Evolutionary conservation across 768 basidiomycete genomes (phyloP).

Genomic region (Termitomyces sp.): DNA sequence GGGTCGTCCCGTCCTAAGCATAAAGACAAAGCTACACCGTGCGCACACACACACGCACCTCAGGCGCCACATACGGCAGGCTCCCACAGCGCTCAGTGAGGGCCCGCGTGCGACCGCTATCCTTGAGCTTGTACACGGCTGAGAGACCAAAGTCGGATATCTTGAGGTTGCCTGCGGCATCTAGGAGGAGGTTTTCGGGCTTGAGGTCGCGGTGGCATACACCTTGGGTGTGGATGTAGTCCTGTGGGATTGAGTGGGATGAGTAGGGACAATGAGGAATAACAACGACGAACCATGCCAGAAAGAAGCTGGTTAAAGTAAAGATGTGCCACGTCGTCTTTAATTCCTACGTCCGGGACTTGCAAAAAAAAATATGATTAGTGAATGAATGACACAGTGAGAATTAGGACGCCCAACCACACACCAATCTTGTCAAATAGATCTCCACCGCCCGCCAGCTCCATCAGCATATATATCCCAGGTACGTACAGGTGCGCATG

Average conservation of each 20-base stretch:
- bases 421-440: slow-evolving; percentile 97
- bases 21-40: no score
- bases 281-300: slow-evolving; percentile 58
- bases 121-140: slow-evolving; percentile 83
- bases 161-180: slow-evolving; percentile 80
- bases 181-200: slow-evolving; percentile 91
- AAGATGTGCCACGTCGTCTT: slow-evolving; percentile 81
- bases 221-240: slow-evolving; percentile 82
- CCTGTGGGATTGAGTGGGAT: slow-evolving; percentile 33
- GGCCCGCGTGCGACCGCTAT: slow-evolving; percentile 66
- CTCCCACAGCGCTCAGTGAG: slow-evolving; percentile 35
- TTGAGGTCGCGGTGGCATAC: slow-evolving; percentile 97
- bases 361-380: no score
- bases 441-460: slow-evolving; percentile 91
- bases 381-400: no score
- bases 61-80: slow-evolving; percentile 12
- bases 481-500: slow-evolving; percentile 56
- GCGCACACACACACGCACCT: not conserved
- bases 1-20: not conserved
- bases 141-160: slow-evolving; percentile 95
- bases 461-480: slow-evolving; percentile 89
- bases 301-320: slow-evolving; percentile 85
- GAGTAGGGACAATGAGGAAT: not conserved
- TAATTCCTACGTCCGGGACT: slow-evolving; percentile 90
- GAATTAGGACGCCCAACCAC: slow-evolving; percentile 15